Evolutionary conservation across 2,329 filamentous ascomycete genomes (phyloP).

Genomic region (Acrodontium crateriforme): DNA sequence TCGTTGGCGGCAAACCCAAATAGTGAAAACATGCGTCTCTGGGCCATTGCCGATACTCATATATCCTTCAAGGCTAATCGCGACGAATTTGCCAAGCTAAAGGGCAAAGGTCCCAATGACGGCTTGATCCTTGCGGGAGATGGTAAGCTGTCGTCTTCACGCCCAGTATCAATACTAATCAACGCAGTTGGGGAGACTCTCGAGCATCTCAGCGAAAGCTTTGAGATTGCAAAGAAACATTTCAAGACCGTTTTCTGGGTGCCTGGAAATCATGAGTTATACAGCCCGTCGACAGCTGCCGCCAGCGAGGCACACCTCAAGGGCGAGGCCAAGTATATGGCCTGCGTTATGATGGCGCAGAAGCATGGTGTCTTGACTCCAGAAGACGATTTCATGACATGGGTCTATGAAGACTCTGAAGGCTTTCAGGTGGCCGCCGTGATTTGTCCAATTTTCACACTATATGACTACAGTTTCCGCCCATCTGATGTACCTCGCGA

Average conservation of each 20-base stretch:
- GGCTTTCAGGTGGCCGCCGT: slow-evolving; percentile 36
- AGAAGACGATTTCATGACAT: slow-evolving; percentile 41
- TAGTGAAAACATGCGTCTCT: slow-evolving; percentile 24
- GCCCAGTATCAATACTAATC: too few relatives aligned
- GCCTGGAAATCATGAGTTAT: slow-evolving; percentile 46
- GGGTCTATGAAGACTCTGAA: slow-evolving; percentile 27
- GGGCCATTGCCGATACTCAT: slow-evolving; percentile 34
- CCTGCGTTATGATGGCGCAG: slow-evolving; percentile 40
- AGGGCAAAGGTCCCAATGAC: slow-evolving; percentile 25
- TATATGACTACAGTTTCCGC: slow-evolving; percentile 47
- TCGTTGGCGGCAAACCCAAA: too few relatives aligned
- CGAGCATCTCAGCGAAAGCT: slow-evolving; percentile 23
- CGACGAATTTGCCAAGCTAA: slow-evolving; percentile 29
- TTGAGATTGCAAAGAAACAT: slow-evolving; percentile 28
- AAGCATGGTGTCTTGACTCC: slow-evolving; percentile 40
- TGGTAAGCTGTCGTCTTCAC: slow-evolving; percentile 12
- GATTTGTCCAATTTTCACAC: slow-evolving; percentile 43
- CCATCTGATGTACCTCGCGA: slow-evolving; percentile 36
- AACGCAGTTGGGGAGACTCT: slow-evolving; percentile 21
- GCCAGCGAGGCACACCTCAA: slow-evolving; percentile 23
- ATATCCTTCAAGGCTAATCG: slow-evolving; percentile 33
- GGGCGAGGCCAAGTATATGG: slow-evolving; percentile 41
- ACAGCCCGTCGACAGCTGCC: slow-evolving; percentile 32
- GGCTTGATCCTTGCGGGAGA: slow-evolving; percentile 34
- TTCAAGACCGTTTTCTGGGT: slow-evolving; percentile 41